Conservation (phyloP, 805 yeast genomes). For the Suhomyces pyralidae region DNA sequence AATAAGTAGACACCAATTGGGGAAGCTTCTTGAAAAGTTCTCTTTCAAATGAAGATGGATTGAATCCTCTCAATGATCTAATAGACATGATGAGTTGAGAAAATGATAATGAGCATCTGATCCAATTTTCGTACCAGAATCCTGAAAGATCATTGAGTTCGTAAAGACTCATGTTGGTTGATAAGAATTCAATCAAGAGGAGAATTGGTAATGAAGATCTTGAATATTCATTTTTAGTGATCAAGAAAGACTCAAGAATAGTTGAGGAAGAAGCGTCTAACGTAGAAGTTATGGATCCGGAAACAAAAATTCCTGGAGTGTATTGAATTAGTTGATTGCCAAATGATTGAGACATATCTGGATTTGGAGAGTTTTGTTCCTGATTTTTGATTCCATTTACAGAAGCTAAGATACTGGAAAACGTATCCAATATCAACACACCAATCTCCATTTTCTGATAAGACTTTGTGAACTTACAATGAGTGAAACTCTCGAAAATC, state of each 20-base stretch:
- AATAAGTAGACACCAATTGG: constrained; percentile 55
- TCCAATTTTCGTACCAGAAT: constrained; percentile 48
- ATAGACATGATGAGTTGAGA: constrained; percentile 54
- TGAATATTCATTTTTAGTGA: constrained; percentile 44
- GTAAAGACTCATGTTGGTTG: constrained; percentile 31
- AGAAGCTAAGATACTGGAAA: constrained; percentile 50
- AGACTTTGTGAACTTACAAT: constrained; percentile 61
- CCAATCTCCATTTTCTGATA: constrained; percentile 64
- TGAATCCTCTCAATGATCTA: constrained; percentile 46
- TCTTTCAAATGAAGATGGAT: constrained; percentile 66
- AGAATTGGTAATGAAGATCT: constrained; percentile 57
- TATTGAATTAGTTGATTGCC: neutral
- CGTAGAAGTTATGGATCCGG: neutral
- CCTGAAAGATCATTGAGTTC: constrained; percentile 45
- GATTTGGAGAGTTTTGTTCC: neutral
- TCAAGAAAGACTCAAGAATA: constrained; percentile 56
- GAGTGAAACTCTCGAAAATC: constrained; percentile 69
- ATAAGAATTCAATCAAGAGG: constrained; percentile 46
- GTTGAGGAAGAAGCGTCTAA: constrained; percentile 26
- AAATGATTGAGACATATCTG: neutral
- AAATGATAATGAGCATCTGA: constrained; percentile 51
- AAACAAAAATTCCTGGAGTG: neutral
- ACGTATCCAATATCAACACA: constrained; percentile 48
- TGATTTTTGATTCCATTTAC: constrained; percentile 48
- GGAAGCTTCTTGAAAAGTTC: constrained; percentile 55